Conservation (phyloP, 192 early-diverging fungal species). For the Coemansia sp. region DNA sequence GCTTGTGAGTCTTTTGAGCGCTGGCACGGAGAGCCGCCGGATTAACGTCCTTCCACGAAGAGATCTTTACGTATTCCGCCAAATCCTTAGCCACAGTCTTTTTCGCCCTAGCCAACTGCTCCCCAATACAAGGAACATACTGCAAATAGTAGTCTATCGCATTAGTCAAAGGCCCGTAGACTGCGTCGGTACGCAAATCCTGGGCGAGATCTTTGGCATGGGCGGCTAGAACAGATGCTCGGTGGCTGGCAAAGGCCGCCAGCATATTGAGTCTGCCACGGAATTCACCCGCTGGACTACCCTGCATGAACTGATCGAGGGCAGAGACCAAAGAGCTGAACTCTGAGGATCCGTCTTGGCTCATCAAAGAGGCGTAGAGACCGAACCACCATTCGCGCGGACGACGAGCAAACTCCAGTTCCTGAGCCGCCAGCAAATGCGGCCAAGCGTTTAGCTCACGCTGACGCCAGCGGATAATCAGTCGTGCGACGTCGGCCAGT, state of each 20-base stretch:
- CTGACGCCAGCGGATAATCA: conserved; percentile 92
- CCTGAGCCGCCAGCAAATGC: conserved; percentile 81
- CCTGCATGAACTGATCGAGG: conserved; percentile 81
- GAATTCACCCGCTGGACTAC: conserved; percentile 80
- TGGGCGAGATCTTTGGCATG: neutral
- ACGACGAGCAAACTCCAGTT: conserved; percentile 65
- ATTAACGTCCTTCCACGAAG: conserved; percentile 97
- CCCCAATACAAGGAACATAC: conserved; percentile 63
- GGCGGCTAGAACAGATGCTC: conserved; percentile 15
- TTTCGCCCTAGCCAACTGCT: conserved; percentile 61
- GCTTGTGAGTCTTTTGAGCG: conserved; percentile 89
- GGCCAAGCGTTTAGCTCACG: conserved; percentile 90
- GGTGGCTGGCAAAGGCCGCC: conserved; percentile 58
- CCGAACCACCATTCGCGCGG: conserved; percentile 90
- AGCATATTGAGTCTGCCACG: conserved; percentile 73
- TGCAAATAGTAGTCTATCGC: conserved; percentile 81
- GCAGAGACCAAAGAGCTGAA: conserved; percentile 59
- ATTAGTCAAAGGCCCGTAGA: conserved; percentile 60
- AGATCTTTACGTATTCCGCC: conserved; percentile 92
- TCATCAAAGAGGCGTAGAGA: conserved; percentile 56
- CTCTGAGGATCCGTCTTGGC: neutral
- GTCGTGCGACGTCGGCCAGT: conserved; percentile 64
- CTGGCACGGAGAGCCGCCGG: conserved; percentile 87
- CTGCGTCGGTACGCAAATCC: conserved; percentile 17
- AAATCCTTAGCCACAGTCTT: conserved; percentile 87